Base-by-base conservation (phyloP, 2,329 filamentous ascomycete genomes). In the Bertia moriformis region DNA sequence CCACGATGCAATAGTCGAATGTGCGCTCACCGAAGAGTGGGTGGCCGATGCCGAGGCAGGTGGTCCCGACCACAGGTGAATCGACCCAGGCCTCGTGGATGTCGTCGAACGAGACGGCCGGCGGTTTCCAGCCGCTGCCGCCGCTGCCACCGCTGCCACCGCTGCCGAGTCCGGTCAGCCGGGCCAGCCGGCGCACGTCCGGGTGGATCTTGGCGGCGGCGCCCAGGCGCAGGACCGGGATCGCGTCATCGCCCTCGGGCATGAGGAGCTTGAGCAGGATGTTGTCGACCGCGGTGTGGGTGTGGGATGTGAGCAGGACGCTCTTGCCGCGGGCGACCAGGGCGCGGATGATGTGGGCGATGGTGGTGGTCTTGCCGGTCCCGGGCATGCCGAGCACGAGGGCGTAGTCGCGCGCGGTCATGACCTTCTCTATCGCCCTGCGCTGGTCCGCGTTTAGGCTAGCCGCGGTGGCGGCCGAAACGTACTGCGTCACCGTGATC, bases 361-460 rank as follows among this genome's bases (percentile, higher is more conserved):
- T 96, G 0, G 91, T 98, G 0, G 91, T 98, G 2, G 91, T 98
- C 59, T 98, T 98, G 42, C 91, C 91, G 0, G 91, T 98, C 4
- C 91, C 91, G 2, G 91, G 91, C 91, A 98, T 98, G 19, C 91
- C 91, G 15, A 98, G 73, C 12, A 98, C 88, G n/a, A 98, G 68
- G 4, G 91, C 89, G 57, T 96, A 98, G 60, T 98, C 88, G 48
- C 83, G 74, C 3, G 91, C 89, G 50, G 82, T 86, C 82, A 98
- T 93, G 29, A 98, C 89, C 58, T 95, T 96, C 48, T 86, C 73
- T 39, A 98, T 87, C 0, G 91, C 91, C 42, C 69, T 71, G 50
- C 71, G 78, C 57, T 98, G 91, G 52, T 96, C 91, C 7, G 83
- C 67, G 47, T 98, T 98, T 48, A 98, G 74, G 22, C 22, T 27